Conservation (phyloP, 202 grass and related monocot genomes). For the Eragrostis tef region DNA sequence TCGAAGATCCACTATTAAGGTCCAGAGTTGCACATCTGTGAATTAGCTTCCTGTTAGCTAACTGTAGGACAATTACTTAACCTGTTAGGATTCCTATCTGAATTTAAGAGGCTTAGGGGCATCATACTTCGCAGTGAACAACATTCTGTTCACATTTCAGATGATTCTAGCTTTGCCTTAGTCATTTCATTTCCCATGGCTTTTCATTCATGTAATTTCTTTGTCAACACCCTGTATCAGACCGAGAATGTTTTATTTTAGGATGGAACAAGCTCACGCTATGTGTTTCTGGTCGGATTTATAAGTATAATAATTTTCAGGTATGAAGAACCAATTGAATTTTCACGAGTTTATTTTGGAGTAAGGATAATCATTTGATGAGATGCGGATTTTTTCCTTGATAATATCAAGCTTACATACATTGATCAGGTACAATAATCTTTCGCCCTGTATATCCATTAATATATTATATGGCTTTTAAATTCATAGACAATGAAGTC, state of each 20-base stretch:
- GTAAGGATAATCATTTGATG: not conserved
- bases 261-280: too few relatives aligned
- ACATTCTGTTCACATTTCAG: not conserved
- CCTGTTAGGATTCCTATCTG: not conserved
- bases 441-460: not conserved
- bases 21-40: not conserved
- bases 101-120: not conserved
- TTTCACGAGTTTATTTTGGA: not conserved
- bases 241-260: too few relatives aligned
- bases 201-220: not conserved
- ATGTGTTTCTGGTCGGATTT: not conserved
- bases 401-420: not conserved
- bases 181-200: not conserved
- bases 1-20: too few relatives aligned
- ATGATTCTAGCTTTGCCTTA: not conserved
- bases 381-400: not conserved
- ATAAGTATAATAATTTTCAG: not conserved
- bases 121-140: not conserved
- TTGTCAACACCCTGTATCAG: not conserved
- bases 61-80: not conserved
- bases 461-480: too few relatives aligned
- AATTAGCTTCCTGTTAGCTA: not conserved
- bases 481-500: too few relatives aligned
- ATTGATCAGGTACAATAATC: not conserved
- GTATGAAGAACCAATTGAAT: not conserved